Percentiles rank a stretch among this genome's conserved stretches.
Evolutionary conservation across 2,329 filamentous ascomycete genomes (phyloP).

Genomic region (Talaromyces marneffei): DNA sequence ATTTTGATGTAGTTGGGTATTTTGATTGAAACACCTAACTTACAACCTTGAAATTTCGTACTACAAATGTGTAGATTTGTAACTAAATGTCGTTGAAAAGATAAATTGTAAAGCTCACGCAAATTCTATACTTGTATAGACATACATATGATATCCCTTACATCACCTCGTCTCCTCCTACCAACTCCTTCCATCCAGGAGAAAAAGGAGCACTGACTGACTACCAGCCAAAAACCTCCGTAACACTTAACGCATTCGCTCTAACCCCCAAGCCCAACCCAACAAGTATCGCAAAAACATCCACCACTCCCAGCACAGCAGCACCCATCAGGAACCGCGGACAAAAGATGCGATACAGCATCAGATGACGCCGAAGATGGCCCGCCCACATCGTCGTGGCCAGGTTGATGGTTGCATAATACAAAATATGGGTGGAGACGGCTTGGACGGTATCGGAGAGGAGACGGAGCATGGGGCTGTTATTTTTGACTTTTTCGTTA

Average conservation of each 20-base stretch:
- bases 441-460: slow-evolving; percentile 66
- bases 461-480: slow-evolving; percentile 35
- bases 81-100: neutral
- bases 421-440: slow-evolving; percentile 68
- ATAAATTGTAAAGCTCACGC: neutral
- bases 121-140: neutral
- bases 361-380: slow-evolving; percentile 80
- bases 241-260: slow-evolving; percentile 70
- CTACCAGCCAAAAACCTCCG: slow-evolving; percentile 80
- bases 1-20: neutral
- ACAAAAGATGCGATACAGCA: slow-evolving; percentile 92
- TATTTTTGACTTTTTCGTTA: neutral
- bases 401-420: slow-evolving; percentile 75
- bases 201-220: neutral
- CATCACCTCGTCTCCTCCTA: neutral
- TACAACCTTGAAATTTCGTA: neutral
- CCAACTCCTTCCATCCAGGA: neutral
- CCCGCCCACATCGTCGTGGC: slow-evolving; percentile 89
- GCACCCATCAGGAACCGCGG: slow-evolving; percentile 84
- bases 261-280: slow-evolving; percentile 64
- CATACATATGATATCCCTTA: neutral
- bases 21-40: neutral
- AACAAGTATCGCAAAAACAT: slow-evolving; percentile 65
- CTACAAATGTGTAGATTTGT: too few relatives aligned
- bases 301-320: slow-evolving; percentile 65